Base-by-base conservation (phyloP, 192 early-diverging fungal species). In the Backusella tuberculispora region DNA sequence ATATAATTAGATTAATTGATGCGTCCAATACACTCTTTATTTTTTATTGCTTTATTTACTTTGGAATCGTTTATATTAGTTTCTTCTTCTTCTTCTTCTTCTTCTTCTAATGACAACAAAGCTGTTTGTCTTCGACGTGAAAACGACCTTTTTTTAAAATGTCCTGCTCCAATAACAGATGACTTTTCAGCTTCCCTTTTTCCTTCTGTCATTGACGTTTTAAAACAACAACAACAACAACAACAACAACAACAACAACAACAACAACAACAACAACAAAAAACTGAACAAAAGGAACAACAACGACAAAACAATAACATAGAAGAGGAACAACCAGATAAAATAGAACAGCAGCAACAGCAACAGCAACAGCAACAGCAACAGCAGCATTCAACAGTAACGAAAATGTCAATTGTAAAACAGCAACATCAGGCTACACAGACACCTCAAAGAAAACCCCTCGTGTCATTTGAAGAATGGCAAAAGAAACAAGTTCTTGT, bases 381-480 rank as follows among this genome's bases (percentile, higher is more conserved):
- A n/a, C n/a, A 19, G 8, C 48, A 26, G 5, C 53, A 60, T 3
- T 34, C 45, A 46, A 46, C 45, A 8, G 10, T 26, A 60, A 12
- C 5, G 12, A 60, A 26, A 26, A 13, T 19, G 26, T 7, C 12
- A 8, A 24, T 26, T 13, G 13, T 3, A 29, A 60, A 60, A 24
- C 21, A 60, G 0, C 53, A 60, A 26, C 21, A n/a, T n/a, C n/a
- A 60, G 13, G 17, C 53, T 13, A 60, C 53, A 43, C 42, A 43
- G 5, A 43, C 42, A 26, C 3, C 19, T n/a, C 5, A 60, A 12
- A 9, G 53, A 24, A 69, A 69, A 5, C 69, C 76, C 4, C 44
- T 77, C 1, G 47, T 77, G 7, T 83, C 81, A 0, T 83, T 83
- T 79, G 78, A 83, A 64, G 81, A 83, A 69, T 83, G 81, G 81